Conservation (phyloP, 176 grass and related monocot genomes). For the Lolium rigidum region DNA sequence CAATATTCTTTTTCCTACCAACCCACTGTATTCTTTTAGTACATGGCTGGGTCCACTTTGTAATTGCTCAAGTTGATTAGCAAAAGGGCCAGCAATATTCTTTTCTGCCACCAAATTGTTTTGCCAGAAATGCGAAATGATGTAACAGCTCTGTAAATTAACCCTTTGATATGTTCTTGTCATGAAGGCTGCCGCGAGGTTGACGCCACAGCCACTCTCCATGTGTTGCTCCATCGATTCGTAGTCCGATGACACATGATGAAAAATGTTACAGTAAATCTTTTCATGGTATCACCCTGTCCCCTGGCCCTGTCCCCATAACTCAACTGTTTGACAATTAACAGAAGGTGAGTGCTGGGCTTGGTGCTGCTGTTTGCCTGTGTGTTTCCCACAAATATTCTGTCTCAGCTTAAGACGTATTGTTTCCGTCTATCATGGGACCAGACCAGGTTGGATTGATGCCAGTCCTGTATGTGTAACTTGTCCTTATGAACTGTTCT, state of each 20-base stretch:
- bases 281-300: constrained; percentile 20
- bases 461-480: constrained; percentile 30
- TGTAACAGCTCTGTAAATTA: constrained; percentile 46
- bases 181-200: background rate
- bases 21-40: constrained; percentile 33
- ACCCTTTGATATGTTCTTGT: constrained; percentile 40
- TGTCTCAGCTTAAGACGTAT: constrained; percentile 9
- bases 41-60: constrained; percentile 38
- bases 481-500: constrained; percentile 6
- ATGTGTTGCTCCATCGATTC: constrained; percentile 19
- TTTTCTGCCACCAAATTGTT: constrained; percentile 36
- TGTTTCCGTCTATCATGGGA: too few relatives aligned
- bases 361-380: background rate
- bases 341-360: background rate
- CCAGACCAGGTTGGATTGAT: background rate
- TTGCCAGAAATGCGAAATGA: constrained; percentile 18
- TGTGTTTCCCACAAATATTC: constrained; percentile 42
- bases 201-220: constrained; percentile 13
- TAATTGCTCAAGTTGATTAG: constrained; percentile 22
- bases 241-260: constrained; percentile 28
- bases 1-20: constrained; percentile 41
- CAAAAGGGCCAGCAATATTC: constrained; percentile 33
- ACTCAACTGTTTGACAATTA: constrained; percentile 28
- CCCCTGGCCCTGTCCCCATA: constrained; percentile 28
- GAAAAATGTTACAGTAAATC: constrained; percentile 20